Evolutionary conservation across 495 filamentous ascomycete genomes (phyloP).

Genomic region (Penicillium longicatenatum): DNA sequence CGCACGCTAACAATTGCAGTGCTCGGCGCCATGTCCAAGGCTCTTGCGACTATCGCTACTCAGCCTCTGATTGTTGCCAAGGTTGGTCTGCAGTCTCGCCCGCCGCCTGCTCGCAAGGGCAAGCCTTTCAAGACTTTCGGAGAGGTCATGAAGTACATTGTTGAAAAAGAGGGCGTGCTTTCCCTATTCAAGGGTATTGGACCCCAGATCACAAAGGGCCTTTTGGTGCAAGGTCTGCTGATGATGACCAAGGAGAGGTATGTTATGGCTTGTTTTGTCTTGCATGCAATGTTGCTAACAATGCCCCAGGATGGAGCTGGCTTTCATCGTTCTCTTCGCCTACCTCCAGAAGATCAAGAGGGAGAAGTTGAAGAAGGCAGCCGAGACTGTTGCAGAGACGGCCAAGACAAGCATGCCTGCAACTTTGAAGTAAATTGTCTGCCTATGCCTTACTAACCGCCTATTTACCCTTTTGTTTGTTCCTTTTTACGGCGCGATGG

Average conservation of each 20-base stretch:
- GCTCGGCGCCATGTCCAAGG: slow-evolving; percentile 90
- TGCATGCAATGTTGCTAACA: slow-evolving; percentile 33
- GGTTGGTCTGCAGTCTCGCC: slow-evolving; percentile 91
- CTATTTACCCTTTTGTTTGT: slow-evolving; percentile 15
- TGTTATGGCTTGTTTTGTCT: slow-evolving; percentile 26
- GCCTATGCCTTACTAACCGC: slow-evolving; percentile 5
- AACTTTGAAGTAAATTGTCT: slow-evolving; percentile 43
- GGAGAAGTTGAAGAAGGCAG: slow-evolving; percentile 70
- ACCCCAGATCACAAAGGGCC: slow-evolving; percentile 88
- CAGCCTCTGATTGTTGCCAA: slow-evolving; percentile 98
- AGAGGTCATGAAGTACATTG: slow-evolving; percentile 92
- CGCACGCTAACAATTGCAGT: slow-evolving; percentile 48
- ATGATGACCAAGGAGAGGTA: slow-evolving; percentile 99
- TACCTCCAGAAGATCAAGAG: slow-evolving; percentile 72
- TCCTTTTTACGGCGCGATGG: slow-evolving; percentile 30
- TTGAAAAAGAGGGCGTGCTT: slow-evolving; percentile 79
- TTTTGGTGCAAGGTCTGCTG: slow-evolving; percentile 90
- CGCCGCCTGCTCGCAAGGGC: slow-evolving; percentile 78
- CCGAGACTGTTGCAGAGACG: slow-evolving; percentile 43
- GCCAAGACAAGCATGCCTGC: slow-evolving; percentile 47
- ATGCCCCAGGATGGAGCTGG: slow-evolving; percentile 73
- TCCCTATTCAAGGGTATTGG: slow-evolving; percentile 96
- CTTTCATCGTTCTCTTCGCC: slow-evolving; percentile 84
- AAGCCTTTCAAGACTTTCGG: slow-evolving; percentile 94
- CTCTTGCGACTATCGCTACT: slow-evolving; percentile 86